phyloP scores from a whole-genome alignment of 2,329 filamentous ascomycete species.

The Fusarium brachygibbosum region DNA sequence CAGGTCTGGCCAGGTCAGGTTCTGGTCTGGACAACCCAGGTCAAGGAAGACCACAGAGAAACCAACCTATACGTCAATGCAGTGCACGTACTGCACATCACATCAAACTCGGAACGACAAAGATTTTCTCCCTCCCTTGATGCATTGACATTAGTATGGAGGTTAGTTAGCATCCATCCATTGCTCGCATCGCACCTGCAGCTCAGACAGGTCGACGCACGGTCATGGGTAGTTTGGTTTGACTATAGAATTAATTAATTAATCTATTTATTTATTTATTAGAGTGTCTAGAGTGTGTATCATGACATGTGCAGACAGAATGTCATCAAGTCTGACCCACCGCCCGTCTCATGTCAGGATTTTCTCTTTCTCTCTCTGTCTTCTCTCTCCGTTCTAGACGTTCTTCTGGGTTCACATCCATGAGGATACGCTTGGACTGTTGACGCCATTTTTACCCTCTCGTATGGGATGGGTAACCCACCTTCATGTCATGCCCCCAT shows the following conservation, averaged over 20 bases:
- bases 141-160: background rate
- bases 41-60: too few species aligned
- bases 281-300: background rate
- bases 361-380: constrained; percentile 12
- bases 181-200: constrained; percentile 8
- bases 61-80: too few species aligned
- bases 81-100: constrained; percentile 9
- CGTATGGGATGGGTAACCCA: background rate
- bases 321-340: constrained; percentile 44
- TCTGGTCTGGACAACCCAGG: too few species aligned
- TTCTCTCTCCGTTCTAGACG: constrained; percentile 39
- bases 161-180: background rate
- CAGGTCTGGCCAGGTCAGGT: too few species aligned
- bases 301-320: background rate
- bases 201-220: background rate
- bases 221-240: background rate
- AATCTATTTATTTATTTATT: too few species aligned
- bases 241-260: background rate
- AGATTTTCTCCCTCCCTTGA: constrained; percentile 5
- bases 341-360: constrained; percentile 14
- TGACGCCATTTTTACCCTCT: constrained; percentile 43
- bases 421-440: constrained; percentile 36
- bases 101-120: background rate
- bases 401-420: constrained; percentile 34
- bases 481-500: too few species aligned